Base-by-base conservation (phyloP, 179 eudicot genomes). In the Nepenthes alata region DNA sequence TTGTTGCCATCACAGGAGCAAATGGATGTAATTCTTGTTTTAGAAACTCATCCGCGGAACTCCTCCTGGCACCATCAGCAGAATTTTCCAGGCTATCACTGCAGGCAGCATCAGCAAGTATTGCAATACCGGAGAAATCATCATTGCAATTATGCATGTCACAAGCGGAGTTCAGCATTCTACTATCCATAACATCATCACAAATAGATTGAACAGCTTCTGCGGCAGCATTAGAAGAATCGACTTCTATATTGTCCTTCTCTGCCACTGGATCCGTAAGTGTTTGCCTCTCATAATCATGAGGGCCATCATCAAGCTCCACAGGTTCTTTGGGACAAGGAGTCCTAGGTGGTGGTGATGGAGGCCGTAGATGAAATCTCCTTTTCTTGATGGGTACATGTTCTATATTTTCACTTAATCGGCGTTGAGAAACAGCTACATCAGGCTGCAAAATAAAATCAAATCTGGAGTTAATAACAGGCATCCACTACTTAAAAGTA, bases 91-190 rank as follows among this genome's bases (percentile, higher is more conserved):
- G 64, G 66, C 73, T 71, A 39, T 67, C 68, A 74, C 67, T 70
- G 66, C 90, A 87, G 14, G 96, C 96, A 55, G 85, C 82, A 65
- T 85, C 87, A 37, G 89, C 95, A 57, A 89, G 91, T 57, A 89
- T 83, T 47, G 77, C 73, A 74, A 89, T 86, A 34, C 95, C 95
- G 5, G 86, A 89, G 68, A 87, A 84, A 69, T 89, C 89, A 36
- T 71, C 81, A 6, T 48, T 39, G 15, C 58, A 36, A 69, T 58
- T 37, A 61, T 16, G 37, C 8, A 52, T 67, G 14, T 15, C 60
- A 51, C 47, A 47, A 1, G 54, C 14, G 25, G 64, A 61, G 15
- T 63, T 51, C 39, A 70, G 61, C 15, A 11, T 63, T 7, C 57
- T 60, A 48, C 52, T 64, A 13, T 44, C 61, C 25, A 25, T 25